Evolutionary conservation across 768 basidiomycete species (phyloP), one percentile per base, ranked within the genome.

Genomic region (Pleurotus tuoliensis): DNA sequence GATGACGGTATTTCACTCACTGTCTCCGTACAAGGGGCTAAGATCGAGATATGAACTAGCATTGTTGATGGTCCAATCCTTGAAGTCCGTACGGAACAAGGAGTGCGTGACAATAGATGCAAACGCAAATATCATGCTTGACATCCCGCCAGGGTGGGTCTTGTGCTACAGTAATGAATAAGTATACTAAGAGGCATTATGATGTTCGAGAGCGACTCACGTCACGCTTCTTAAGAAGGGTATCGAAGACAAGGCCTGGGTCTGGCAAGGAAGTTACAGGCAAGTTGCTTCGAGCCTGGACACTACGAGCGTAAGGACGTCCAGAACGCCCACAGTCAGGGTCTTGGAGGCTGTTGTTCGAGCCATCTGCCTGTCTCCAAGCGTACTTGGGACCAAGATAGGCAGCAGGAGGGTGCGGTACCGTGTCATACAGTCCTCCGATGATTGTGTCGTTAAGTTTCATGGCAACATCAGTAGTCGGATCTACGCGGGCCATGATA

Each of bases 91-190:
- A 37, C 77, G 68, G 74, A 84, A 86, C 8, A 84, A 67, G 4
- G 74, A 77, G 67, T 87, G 86, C 47, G 81, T 85, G 56, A 88
- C 76, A 38, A 87, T 69, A 30, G 82, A 73, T 2, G 86, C 88
- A 59, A 86, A 87, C 2, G 87, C 82, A 61, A 88, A 88, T 61
- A 83, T 80, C 45, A 86, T 62, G 62, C 76, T 80, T 15, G 83
- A 86, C 58, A 83, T 76, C 22, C 87, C 87, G 5, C 76, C 78
- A 2, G 78, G 73, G 63, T 85, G 83, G 16, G 72, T 64, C 44
- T 69, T 58, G 57, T 70, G 73, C 64, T 75, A 60, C 6, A 56
- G 40, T 62, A 64, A 64, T 63, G 59, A 45, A 58, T n/a, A 8
- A 62, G 70, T 66, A 37, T 65, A 63, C 40, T 62, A 63, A 48